Evolutionary conservation across 106 monocot genomes (phyloP).

Genomic region (Dioscorea zingiberensis): DNA sequence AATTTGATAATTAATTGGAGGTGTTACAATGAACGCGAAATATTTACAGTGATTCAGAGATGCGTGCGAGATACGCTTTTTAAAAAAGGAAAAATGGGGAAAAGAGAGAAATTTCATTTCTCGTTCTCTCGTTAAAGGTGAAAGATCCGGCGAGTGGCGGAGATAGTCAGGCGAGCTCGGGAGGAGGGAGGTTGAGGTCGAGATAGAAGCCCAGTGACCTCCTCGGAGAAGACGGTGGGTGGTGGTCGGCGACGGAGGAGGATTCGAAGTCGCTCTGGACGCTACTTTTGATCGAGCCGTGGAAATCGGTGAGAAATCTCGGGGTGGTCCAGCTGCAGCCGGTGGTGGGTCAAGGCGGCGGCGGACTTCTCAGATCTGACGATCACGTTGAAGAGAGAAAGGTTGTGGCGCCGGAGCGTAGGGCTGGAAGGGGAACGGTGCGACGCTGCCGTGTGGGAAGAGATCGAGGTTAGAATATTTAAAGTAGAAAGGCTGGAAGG

Average conservation of each 20-base stretch:
- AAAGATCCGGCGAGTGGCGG: neutral
- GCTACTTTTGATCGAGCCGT: neutral
- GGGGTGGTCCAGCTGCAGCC: neutral
- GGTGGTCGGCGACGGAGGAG: constrained; percentile 9
- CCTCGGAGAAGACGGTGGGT: neutral
- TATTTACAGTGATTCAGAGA: neutral
- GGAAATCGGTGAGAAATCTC: neutral
- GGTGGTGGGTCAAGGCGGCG: neutral
- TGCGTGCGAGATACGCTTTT: neutral
- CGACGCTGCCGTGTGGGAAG: constrained; percentile 1
- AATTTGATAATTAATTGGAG: neutral
- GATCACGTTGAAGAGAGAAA: constrained; percentile 13
- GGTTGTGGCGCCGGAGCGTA: neutral
- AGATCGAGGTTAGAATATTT: constrained; percentile 15
- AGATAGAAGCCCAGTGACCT: neutral
- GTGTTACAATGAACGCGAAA: neutral
- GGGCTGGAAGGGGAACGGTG: constrained; percentile 12
- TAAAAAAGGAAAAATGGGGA: neutral
- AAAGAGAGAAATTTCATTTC: neutral
- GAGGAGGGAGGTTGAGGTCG: constrained; percentile 2
- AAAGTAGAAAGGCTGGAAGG: too few relatives aligned
- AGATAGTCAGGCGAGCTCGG: constrained; percentile 2
- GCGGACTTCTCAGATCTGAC: constrained; percentile 4
- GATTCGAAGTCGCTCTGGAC: constrained; percentile 26
- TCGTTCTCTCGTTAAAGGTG: neutral